Evolutionary conservation across 2,329 filamentous ascomycete genomes (phyloP), one percentile per base, ranked within the genome.

Genomic region (Aphanoascus verrucosus): DNA sequence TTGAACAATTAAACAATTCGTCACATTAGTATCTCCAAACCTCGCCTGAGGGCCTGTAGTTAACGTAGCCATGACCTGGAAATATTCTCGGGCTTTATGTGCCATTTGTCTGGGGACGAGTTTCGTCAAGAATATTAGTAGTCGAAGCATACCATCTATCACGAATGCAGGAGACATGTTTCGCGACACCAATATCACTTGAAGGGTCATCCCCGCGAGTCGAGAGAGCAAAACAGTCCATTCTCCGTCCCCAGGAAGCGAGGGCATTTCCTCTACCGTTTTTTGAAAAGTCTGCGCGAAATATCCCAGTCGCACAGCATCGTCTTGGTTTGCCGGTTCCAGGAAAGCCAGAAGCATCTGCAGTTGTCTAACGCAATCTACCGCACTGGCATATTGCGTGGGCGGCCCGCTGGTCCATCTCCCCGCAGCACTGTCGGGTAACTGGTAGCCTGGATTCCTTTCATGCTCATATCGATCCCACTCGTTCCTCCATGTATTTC

Each of bases 261-360:
- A 65, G n/a, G 65, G 63, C 5, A 67, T 62, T 40, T 65, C 63
- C 41, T 65, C 63, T 50, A 71, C 58, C 2, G 69, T 73, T 54
- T 63, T 63, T 53, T 70, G 64, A 35, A 75, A 69, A 12, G 67
- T 67, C 56, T 65, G 62, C 15, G 67, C 69, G 57, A 75, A 74
- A 55, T 71, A 72, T n/a, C 68, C 61, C 46, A 75, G 60, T n/a
- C 73, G 67, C 37, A 64, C 56, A 15, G 67, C 59, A 57, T 74
- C 72, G 47, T 64, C 63, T 23, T 62, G 61, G 41, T 69, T 66
- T 49, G 63, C 75, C 11, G 85, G 66, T 49, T 78, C 76, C 56
- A 86, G 77, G 58, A 84, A 84, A 61, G 86, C 81, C 12, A 85
- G 77, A 28, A 88, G 69, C 28, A 86, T 74, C 75, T 82, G 84